phyloP scores from a whole-genome alignment of 73 alveolate species.

The Tetrahymena malaccensis region DNA sequence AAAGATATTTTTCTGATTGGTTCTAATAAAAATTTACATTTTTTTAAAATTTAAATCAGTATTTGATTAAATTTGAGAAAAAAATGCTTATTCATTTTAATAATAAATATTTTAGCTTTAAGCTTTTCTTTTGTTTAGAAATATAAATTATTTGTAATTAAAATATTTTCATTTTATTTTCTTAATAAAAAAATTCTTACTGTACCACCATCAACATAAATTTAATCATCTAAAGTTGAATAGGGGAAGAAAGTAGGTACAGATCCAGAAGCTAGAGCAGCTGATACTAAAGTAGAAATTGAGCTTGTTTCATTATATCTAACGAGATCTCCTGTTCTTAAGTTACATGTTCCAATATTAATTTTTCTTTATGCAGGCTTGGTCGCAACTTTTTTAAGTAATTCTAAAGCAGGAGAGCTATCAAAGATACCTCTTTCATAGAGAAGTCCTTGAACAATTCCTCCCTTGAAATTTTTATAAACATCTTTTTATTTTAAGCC shows the following conservation, averaged over 20 bases:
- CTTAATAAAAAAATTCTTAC: background rate
- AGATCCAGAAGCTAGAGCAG: slow-evolving; percentile 50
- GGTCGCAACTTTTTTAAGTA: background rate
- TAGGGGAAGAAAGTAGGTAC: slow-evolving; percentile 61
- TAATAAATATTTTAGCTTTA: background rate
- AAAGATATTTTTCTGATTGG: background rate
- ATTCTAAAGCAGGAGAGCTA: slow-evolving; percentile 19
- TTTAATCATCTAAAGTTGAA: background rate
- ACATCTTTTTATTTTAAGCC: slow-evolving; percentile 13
- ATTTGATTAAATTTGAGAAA: too few species aligned
- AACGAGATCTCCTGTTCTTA: slow-evolving; percentile 29
- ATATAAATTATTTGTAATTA: too few species aligned
- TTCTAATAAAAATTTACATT: background rate
- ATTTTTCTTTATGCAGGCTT: slow-evolving; percentile 15
- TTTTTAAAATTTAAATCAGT: too few species aligned
- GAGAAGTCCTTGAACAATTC: slow-evolving; percentile 37
- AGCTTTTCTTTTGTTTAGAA: background rate
- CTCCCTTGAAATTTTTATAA: slow-evolving; percentile 34
- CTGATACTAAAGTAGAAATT: slow-evolving; percentile 1
- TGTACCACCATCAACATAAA: slow-evolving; percentile 58
- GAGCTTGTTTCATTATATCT: background rate
- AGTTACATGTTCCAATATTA: slow-evolving; percentile 30
- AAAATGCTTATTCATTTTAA: too few species aligned
- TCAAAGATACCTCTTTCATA: slow-evolving; percentile 33
- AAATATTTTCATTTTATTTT: too few species aligned